phyloP scores from a whole-genome alignment of 192 early-diverging fungal species.

The Linnemannia exigua region DNA sequence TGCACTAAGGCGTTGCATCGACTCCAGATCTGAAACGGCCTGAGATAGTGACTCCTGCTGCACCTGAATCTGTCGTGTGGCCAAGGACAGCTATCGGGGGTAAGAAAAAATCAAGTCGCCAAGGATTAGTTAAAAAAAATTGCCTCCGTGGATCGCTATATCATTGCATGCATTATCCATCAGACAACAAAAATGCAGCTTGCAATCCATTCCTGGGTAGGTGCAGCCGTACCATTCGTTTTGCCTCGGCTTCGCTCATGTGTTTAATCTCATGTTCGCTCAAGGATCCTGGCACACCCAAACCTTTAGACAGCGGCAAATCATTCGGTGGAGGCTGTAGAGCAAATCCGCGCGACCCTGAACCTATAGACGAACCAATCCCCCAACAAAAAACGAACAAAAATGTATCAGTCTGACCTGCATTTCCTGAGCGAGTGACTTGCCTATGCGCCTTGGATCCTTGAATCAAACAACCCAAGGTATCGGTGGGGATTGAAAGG shows the following conservation, averaged over 20 bases:
- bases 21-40: slow-evolving; percentile 18
- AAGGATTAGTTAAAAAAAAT: neutral
- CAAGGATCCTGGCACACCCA: slow-evolving; percentile 8
- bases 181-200: neutral
- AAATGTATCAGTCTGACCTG: neutral
- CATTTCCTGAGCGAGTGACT: neutral
- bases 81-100: slow-evolving; percentile 23
- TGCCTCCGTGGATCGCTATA: neutral
- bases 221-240: slow-evolving; percentile 24
- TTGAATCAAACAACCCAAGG: neutral
- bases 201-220: neutral
- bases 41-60: slow-evolving; percentile 20
- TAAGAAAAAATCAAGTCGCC: neutral
- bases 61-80: slow-evolving; percentile 32
- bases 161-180: neutral
- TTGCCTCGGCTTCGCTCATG: slow-evolving; percentile 36
- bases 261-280: slow-evolving; percentile 24
- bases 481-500: neutral
- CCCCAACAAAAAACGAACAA: neutral
- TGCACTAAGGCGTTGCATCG: slow-evolving; percentile 34
- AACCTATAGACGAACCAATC: neutral
- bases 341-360: slow-evolving; percentile 14
- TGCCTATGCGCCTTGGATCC: neutral
- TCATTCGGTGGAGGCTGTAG: slow-evolving; percentile 35
- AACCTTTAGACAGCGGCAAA: slow-evolving; percentile 18